Conservation (phyloP, 768 basidiomycete species). For the Suillus tomentosus region DNA sequence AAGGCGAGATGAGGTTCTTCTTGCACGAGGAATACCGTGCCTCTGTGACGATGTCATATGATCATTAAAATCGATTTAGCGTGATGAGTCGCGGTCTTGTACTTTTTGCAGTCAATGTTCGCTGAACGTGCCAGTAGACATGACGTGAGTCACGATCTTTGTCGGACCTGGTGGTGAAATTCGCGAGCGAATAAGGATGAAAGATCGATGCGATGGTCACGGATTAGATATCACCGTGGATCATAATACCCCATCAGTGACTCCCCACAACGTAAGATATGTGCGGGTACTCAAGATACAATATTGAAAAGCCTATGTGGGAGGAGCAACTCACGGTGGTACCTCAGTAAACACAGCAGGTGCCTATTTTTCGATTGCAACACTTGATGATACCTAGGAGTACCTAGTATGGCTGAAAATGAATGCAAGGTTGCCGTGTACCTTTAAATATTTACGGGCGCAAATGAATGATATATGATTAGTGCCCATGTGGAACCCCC, state of each 20-base stretch:
- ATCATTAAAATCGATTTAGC: not conserved
- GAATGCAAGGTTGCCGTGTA: not conserved
- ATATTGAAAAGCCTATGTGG: not conserved
- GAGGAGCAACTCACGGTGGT: not conserved
- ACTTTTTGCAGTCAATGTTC: not conserved
- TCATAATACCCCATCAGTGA: not conserved
- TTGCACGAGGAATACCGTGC: not conserved
- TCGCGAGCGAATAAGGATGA: slow-evolving; percentile 1
- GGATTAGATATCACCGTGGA: slow-evolving; percentile 4
- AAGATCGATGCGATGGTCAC: not conserved
- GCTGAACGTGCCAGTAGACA: not conserved
- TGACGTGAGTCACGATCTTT: not conserved
- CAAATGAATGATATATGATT: slow-evolving; percentile 6
- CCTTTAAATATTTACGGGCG: not conserved
- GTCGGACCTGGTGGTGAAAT: not conserved
- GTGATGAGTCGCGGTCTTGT: not conserved
- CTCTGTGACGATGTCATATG: not conserved
- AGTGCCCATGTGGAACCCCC: slow-evolving; percentile 2
- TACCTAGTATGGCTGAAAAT: not conserved
- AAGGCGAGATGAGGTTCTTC: slow-evolving; percentile 1
- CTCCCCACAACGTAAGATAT: slow-evolving; percentile 1
- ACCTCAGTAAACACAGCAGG: not conserved
- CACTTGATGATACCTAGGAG: not conserved
- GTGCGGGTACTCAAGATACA: not conserved
- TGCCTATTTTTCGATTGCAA: not conserved